Base-by-base conservation (phyloP, 371 early-diverging fungal species). In the Sporodiniella umbellata region DNA sequence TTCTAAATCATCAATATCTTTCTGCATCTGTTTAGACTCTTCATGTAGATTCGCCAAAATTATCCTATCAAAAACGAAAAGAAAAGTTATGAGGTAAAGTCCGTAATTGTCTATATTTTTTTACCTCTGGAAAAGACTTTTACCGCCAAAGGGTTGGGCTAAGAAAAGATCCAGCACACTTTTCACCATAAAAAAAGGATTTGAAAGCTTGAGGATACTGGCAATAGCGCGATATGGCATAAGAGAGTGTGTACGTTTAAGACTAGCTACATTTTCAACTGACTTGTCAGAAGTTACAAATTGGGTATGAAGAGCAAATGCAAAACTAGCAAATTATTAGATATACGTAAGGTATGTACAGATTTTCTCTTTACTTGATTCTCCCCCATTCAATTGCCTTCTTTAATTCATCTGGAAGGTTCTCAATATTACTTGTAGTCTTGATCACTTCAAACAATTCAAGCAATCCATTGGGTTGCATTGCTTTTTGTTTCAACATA, bases 71-170 rank as follows among this genome's bases (percentile, higher is more conserved):
- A n/a, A n/a, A n/a, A n/a, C n/a, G n/a, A n/a, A n/a, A n/a, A n/a
- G n/a, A n/a, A n/a, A n/a, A n/a, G n/a, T n/a, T n/a, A n/a, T n/a
- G n/a, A n/a, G n/a, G n/a, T n/a, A n/a, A n/a, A n/a, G n/a, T n/a
- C n/a, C n/a, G n/a, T n/a, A n/a, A n/a, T n/a, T n/a, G n/a, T n/a
- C n/a, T n/a, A n/a, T n/a, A n/a, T n/a, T 37, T 1, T 37, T 3
- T 30, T 58, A 72, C 78, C 86, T 69, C 54, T 86, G 86, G 49
- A 83, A 70, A 40, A 86, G 51, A 56, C 82, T 81, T 28, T 65
- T 66, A 4, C 74, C 65, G 19, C 86, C 86, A 51, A 86, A 79
- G 6, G 86, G 86, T 30, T 83, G 86, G 0, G 86, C 82, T 44
- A 86, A 52, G 42, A 86, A 81, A 10, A 86, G 43, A 52, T 86